phyloP scores from a whole-genome alignment of 2,329 filamentous ascomycete genomes.

The Trichophyton schoenleinii region DNA sequence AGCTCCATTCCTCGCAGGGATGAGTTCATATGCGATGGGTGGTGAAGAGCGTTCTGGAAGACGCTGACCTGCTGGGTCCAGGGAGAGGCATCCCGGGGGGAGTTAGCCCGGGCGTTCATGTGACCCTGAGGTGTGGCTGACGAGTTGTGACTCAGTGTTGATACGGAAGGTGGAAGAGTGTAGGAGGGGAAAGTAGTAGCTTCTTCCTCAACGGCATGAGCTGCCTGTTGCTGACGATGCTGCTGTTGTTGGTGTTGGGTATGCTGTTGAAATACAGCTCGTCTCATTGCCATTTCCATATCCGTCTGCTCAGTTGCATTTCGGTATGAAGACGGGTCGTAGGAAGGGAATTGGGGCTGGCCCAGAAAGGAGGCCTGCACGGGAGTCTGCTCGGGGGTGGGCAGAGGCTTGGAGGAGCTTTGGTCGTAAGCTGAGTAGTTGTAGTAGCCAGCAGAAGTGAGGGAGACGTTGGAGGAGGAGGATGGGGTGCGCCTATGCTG shows the following conservation, averaged over 20 bases:
- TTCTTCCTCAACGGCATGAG: constrained; percentile 34
- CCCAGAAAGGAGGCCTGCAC: constrained; percentile 40
- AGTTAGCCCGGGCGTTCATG: constrained; percentile 48
- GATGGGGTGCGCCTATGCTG: constrained; percentile 29
- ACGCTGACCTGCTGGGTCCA: constrained; percentile 49
- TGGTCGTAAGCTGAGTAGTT: constrained; percentile 32
- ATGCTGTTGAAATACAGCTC: constrained; percentile 41
- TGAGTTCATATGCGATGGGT: constrained; percentile 27
- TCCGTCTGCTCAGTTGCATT: constrained; percentile 32
- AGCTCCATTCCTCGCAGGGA: constrained; percentile 9
- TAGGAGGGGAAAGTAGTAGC: constrained; percentile 35
- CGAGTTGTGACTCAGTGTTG: constrained; percentile 48
- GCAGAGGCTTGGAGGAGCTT: constrained; percentile 39
- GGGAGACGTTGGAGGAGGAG: constrained; percentile 30
- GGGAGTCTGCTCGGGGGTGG: constrained; percentile 44
- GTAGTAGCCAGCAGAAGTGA: constrained; percentile 27
- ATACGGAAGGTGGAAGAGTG: constrained; percentile 46
- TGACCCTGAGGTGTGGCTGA: constrained; percentile 55
- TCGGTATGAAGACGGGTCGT: constrained; percentile 32
- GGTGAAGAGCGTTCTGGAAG: constrained; percentile 21
- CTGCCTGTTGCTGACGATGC: constrained; percentile 28
- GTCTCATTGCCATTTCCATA: constrained; percentile 49
- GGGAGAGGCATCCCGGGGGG: constrained; percentile 63
- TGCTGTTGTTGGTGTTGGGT: constrained; percentile 18
- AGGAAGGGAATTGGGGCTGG: constrained; percentile 33